phyloP scores from a whole-genome alignment of 495 filamentous ascomycete species.

The Neurospora sp. region DNA sequence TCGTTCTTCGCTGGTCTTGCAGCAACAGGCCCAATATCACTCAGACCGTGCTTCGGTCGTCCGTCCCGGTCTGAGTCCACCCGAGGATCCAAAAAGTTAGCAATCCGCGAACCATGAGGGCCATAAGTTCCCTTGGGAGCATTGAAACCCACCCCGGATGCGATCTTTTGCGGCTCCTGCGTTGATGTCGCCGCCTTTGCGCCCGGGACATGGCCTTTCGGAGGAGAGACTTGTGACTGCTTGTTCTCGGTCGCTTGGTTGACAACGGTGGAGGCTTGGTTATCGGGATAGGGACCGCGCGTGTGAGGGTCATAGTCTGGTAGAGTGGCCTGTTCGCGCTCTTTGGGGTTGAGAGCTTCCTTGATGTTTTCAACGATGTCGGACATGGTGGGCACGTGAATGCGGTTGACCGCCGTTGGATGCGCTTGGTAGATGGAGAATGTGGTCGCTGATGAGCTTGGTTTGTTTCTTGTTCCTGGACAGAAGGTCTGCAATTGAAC shows the following conservation, averaged over 20 bases:
- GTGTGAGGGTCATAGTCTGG: constrained; percentile 14
- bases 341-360: constrained; percentile 14
- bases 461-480: not conserved
- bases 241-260: not conserved
- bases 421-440: not conserved
- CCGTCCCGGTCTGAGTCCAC: constrained; percentile 29
- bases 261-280: not conserved
- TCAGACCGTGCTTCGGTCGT: constrained; percentile 4
- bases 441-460: not conserved
- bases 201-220: not conserved
- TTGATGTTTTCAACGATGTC: constrained; percentile 19
- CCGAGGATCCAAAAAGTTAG: constrained; percentile 32
- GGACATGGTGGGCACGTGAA: constrained; percentile 17
- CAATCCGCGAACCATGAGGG: constrained; percentile 28
- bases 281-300: constrained; percentile 16
- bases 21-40: not conserved
- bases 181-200: not conserved
- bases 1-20: not conserved
- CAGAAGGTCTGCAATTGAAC: not conserved
- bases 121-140: constrained; percentile 27
- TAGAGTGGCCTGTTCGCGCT: constrained; percentile 16
- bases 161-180: not conserved
- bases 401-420: not conserved
- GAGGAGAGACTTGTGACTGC: constrained; percentile 1
- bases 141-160: constrained; percentile 11